These are phyloP conservation scores for Prorocentrum cordatum DNA, from an alignment of 169 alveolate genomes.

Conservation along the genomic window DNA sequence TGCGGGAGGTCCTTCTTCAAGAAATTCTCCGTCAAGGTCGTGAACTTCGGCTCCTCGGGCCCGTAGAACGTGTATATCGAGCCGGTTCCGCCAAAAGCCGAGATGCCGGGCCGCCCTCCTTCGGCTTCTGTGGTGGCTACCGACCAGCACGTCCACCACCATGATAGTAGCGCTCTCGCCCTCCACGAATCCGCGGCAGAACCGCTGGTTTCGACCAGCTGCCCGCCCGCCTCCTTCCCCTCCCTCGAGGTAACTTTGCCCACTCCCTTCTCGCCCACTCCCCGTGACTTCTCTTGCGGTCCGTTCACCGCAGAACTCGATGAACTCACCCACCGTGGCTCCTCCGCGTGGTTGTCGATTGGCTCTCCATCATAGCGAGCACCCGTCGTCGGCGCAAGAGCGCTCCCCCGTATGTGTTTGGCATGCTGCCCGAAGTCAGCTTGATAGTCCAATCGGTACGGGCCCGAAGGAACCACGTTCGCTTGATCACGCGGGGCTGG, in stretches of 20 bases:
- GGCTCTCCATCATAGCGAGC: conserved; percentile 24
- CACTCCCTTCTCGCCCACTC: conserved; percentile 34
- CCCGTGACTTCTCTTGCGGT: conserved; percentile 4
- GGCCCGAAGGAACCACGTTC: conserved; percentile 33
- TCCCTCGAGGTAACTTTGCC: conserved; percentile 46
- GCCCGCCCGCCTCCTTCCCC: neutral
- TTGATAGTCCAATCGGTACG: conserved; percentile 29
- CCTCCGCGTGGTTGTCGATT: conserved; percentile 28
- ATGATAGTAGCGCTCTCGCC: conserved; percentile 6
- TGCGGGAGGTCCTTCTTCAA: conserved; percentile 23
- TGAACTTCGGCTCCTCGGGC: conserved; percentile 11
- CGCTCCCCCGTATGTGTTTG: neutral
- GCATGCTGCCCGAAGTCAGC: neutral
- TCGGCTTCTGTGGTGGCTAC: conserved; percentile 2
- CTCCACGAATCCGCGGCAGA: conserved; percentile 59
- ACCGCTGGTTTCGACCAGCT: conserved; percentile 55
- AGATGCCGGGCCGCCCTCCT: conserved; percentile 47
- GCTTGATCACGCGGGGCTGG: conserved; percentile 39
- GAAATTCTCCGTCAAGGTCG: conserved; percentile 8
- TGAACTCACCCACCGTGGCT: conserved; percentile 36
- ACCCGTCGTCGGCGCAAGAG: conserved; percentile 1
- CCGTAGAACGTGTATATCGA: conserved; percentile 35
- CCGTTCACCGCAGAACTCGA: conserved; percentile 31
- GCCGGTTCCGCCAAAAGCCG: conserved; percentile 21
- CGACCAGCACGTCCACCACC: neutral